A percentile compares a stretch with the other conserved stretches of the same genome.
Evolutionary conservation across 129 eudicot genomes (phyloP).

Genomic region (carrot (Daucus carota)): DNA sequence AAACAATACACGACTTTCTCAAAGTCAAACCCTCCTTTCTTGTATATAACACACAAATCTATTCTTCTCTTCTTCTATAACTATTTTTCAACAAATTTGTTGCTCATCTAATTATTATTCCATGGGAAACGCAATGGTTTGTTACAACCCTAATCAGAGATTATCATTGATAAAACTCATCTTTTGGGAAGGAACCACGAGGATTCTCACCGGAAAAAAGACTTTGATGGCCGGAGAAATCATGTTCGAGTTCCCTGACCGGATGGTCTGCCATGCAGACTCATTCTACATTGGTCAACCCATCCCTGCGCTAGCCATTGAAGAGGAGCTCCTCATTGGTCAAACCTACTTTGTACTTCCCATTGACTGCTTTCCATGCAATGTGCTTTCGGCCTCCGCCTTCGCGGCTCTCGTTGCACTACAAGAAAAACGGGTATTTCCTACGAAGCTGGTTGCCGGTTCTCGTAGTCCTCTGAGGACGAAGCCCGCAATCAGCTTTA

Average conservation of each 20-base stretch:
- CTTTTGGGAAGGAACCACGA: slow-evolving; percentile 43
- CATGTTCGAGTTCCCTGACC: slow-evolving; percentile 84
- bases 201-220: slow-evolving; percentile 20
- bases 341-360: slow-evolving; percentile 76
- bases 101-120: too few species aligned
- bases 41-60: background rate
- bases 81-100: background rate
- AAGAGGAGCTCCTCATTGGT: slow-evolving; percentile 41
- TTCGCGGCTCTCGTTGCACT: slow-evolving; percentile 29
- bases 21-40: slow-evolving; percentile 13
- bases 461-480: background rate
- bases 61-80: background rate
- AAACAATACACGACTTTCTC: slow-evolving; percentile 7
- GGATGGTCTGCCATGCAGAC: slow-evolving; percentile 62
- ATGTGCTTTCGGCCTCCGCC: slow-evolving; percentile 45
- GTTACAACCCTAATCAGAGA: slow-evolving; percentile 14
- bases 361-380: slow-evolving; percentile 40
- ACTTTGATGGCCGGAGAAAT: slow-evolving; percentile 60
- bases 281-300: slow-evolving; percentile 64
- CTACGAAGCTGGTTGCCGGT: background rate
- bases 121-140: slow-evolving; percentile 32
- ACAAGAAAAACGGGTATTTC: too few species aligned
- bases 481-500: slow-evolving; percentile 6
- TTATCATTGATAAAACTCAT: slow-evolving; percentile 29
- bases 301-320: slow-evolving; percentile 47